Evolutionary conservation across 1,139 yeast species (phyloP), one percentile per base, ranked within the genome.

Genomic region (Kodamaea suecica): DNA sequence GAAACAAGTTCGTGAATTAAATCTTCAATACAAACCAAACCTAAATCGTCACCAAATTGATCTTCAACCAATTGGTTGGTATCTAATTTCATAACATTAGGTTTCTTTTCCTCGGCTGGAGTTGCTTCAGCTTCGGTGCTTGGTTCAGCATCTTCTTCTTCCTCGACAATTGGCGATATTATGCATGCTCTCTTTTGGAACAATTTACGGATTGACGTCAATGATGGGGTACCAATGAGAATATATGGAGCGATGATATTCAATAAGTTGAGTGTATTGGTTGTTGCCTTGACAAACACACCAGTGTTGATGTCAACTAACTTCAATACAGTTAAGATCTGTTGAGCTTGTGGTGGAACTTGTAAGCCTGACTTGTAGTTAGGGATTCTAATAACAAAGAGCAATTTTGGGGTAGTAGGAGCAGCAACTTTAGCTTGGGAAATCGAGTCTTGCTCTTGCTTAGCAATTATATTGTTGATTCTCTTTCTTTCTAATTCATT

Each of bases 1-100:
- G 78, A 59, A 26, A 67, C 70, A 38, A 84, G 68, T 58, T 84
- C 92, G 53, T 80, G 86, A 38, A 84, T 75, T 40, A 84, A 68
- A 59, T 84, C 95, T 61, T 84, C 94, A 27, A 81, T 73, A 75
- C 95, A 84, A 45, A 84, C 78, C 43, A 81, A 66, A 12, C 92
- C 92, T 38, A 68, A 62, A 25, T 78, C 78, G 31, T 63, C 68
- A 21, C 85, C 90, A 43, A 84, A 69, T 52, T 70, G 66, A 49
- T 83, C 88, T 62, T 84, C 95, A 33, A 84, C 82, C 29, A 78
- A 61, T 48, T 77, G 80, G 63, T 84, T 84, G 59, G 81, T 86
- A 54, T 83, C 84, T 49, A 84, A 63, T 44, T 77, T 71, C 29
- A 73, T 54, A 32, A 49, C 47, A 34, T 55, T 57, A 23, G 49